Evolutionary conservation across 2,329 filamentous ascomycete genomes (phyloP).

Genomic region (Penicillium sumatraense): DNA sequence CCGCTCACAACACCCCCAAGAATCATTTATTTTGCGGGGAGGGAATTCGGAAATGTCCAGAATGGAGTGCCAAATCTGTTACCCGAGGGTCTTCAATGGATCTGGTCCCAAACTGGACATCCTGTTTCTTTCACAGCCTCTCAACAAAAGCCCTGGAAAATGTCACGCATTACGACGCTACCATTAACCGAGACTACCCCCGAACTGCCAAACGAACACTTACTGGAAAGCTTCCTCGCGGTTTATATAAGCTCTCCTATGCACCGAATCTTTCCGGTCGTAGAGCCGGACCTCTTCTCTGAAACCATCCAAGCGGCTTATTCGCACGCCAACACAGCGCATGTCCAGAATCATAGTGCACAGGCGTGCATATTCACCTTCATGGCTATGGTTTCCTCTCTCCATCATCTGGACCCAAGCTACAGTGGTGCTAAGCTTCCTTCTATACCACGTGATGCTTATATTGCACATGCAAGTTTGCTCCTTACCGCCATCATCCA

Average conservation of each 20-base stretch:
- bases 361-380: not conserved
- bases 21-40: not conserved
- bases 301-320: not conserved
- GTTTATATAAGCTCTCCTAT: not conserved
- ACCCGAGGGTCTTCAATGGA: not conserved
- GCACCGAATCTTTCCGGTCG: not conserved
- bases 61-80: not conserved
- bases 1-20: not conserved
- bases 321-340: not conserved
- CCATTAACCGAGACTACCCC: not conserved
- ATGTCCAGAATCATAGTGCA: not conserved
- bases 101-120: not conserved
- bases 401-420: not conserved
- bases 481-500: not conserved
- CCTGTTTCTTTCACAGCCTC: not conserved
- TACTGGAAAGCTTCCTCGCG: not conserved
- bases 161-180: not conserved
- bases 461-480: not conserved
- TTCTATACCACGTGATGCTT: not conserved
- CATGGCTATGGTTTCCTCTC: not conserved
- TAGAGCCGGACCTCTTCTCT: not conserved
- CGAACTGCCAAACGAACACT: not conserved
- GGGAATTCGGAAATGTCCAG: not conserved
- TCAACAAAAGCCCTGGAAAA: not conserved
- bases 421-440: not conserved